phyloP scores from a whole-genome alignment of 306 rosid genomes.

The Rosa lucieae region DNA sequence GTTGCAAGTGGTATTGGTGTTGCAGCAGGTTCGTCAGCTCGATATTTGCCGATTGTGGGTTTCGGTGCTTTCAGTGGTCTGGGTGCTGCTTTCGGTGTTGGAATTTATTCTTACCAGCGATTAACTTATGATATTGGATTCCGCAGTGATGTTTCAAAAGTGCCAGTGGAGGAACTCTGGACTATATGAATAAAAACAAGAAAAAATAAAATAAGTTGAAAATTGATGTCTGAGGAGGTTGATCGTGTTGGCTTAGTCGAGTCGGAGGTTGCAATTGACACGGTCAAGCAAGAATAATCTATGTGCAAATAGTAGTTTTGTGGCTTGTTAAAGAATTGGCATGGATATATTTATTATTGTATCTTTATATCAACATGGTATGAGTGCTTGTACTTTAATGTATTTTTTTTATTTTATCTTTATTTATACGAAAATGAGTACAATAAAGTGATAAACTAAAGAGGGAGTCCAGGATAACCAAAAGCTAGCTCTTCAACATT shows the following conservation, averaged over 20 bases:
- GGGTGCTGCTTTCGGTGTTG: constrained; percentile 29
- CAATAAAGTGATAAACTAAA: no score
- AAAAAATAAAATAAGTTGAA: no score
- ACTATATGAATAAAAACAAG: no score
- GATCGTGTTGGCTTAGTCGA: constrained; percentile 23
- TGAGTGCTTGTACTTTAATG: neutral
- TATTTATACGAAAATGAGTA: neutral
- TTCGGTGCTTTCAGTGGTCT: no score
- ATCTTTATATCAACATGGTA: neutral
- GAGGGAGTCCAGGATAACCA: neutral
- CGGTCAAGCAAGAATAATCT: constrained; percentile 13
- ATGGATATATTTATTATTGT: neutral
- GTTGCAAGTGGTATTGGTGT: constrained; percentile 36
- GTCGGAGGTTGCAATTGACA: constrained; percentile 26
- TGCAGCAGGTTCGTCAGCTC: constrained; percentile 31
- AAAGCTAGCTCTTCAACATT: neutral
- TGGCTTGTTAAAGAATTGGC: neutral
- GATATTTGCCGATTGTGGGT: constrained; percentile 20
- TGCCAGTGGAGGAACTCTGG: constrained; percentile 51
- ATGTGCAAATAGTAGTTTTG: no score
- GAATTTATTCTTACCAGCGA: constrained; percentile 47
- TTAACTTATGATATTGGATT: constrained; percentile 51
- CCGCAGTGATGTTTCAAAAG: constrained; percentile 50
- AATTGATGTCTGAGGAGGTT: neutral
- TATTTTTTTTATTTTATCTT: neutral